Evolutionary conservation across 2,329 filamentous ascomycete species (phyloP).

Genomic region (Hypoxylon sp.): DNA sequence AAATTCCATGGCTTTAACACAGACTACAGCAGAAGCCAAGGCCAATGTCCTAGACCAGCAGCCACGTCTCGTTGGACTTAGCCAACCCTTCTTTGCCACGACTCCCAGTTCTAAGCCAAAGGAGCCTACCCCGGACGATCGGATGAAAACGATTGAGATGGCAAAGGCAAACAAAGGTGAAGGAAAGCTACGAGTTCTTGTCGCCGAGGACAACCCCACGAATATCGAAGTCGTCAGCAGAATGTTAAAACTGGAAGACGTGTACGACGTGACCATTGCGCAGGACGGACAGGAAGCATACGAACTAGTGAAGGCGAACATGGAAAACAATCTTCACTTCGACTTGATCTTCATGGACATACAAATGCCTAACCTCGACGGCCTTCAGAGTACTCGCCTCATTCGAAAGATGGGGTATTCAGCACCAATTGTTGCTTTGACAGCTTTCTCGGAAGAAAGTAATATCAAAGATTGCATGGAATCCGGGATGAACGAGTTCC

Average conservation of each 20-base stretch:
- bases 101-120: constrained; percentile 55
- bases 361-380: constrained; percentile 94
- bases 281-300: constrained; percentile 90
- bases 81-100: constrained; percentile 82
- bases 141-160: constrained; percentile 75
- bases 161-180: constrained; percentile 74
- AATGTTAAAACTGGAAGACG: constrained; percentile 81
- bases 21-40: constrained; percentile 52
- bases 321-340: constrained; percentile 80
- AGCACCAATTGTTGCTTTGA: constrained; percentile 90
- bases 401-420: constrained; percentile 90
- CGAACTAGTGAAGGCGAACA: constrained; percentile 85
- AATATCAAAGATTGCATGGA: constrained; percentile 90
- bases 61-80: constrained; percentile 85
- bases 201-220: constrained; percentile 79
- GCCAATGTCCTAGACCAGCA: constrained; percentile 73
- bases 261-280: constrained; percentile 91
- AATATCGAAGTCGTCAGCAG: constrained; percentile 72
- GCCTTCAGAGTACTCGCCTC: constrained; percentile 85
- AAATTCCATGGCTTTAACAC: constrained; percentile 51
- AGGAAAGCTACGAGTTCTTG: constrained; percentile 82
- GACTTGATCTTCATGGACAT: constrained; percentile 97
- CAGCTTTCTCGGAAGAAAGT: constrained; percentile 90
- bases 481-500: constrained; percentile 92
- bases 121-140: constrained; percentile 66